Evolutionary conservation across 768 basidiomycete genomes (phyloP).

Genomic region (Trametes coccinea): DNA sequence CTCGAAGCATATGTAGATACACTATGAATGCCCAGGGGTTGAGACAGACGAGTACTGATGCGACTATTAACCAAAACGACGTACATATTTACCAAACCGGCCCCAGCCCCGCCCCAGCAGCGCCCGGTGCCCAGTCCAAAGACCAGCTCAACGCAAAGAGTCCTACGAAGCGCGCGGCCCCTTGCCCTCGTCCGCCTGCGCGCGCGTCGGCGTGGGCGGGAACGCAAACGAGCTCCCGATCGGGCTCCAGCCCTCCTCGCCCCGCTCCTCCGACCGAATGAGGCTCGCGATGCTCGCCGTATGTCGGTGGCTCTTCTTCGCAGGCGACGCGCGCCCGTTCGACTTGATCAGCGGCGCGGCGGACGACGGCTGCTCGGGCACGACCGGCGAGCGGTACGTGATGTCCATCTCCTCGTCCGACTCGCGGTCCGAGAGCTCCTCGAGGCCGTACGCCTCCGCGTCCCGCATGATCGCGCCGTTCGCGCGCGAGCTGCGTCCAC

Average conservation of each 20-base stretch:
- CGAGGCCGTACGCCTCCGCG: constrained; percentile 56
- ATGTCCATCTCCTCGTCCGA: constrained; percentile 73
- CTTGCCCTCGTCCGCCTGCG: constrained; percentile 20
- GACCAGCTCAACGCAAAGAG: no score
- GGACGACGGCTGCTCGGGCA: constrained; percentile 34
- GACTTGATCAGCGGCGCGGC: constrained; percentile 38
- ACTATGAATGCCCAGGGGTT: not conserved
- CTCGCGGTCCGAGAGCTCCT: constrained; percentile 43
- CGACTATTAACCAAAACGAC: constrained; percentile 12
- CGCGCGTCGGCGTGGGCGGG: constrained; percentile 39
- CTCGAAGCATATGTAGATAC: not conserved
- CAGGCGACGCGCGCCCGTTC: constrained; percentile 26
- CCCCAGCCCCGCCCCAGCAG: not conserved
- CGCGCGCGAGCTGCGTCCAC: constrained; percentile 32
- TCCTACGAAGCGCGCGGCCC: constrained; percentile 11
- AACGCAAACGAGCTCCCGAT: constrained; percentile 58
- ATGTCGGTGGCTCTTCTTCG: constrained; percentile 60
- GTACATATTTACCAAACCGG: constrained; percentile 1
- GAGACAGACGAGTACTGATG: not conserved
- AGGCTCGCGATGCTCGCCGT: constrained; percentile 85
- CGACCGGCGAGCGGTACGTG: constrained; percentile 65
- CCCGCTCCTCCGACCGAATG: constrained; percentile 73
- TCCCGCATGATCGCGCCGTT: constrained; percentile 39
- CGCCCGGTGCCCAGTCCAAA: no score
- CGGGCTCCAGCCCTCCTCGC: constrained; percentile 85